These are phyloP conservation scores for Phytophthora pseudosyringae DNA, from an alignment of 352 stramenopile species.

Conservation along the genomic window DNA sequence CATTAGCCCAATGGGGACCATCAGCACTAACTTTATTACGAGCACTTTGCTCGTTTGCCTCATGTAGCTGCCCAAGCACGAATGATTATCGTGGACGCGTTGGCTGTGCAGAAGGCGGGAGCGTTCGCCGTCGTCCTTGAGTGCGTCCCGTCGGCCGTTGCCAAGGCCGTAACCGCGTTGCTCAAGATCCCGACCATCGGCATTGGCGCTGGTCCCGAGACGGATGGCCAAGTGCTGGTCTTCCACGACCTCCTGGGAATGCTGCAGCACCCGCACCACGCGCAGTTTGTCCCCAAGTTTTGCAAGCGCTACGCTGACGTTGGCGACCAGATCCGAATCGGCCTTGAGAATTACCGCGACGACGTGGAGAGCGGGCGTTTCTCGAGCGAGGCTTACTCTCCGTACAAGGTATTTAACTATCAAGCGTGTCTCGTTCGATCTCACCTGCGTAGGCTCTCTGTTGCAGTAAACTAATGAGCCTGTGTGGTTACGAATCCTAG, in stretches of 20 bases:
- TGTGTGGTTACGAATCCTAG: slow-evolving; percentile 32
- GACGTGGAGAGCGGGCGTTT: slow-evolving; percentile 97
- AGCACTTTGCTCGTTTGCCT: background rate
- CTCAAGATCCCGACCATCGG: slow-evolving; percentile 98
- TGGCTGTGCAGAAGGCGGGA: slow-evolving; percentile 95
- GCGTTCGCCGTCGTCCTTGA: slow-evolving; percentile 94
- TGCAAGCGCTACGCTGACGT: slow-evolving; percentile 98
- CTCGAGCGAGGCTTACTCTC: slow-evolving; percentile 93
- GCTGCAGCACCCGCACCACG: slow-evolving; percentile 98
- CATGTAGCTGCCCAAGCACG: slow-evolving; percentile 77
- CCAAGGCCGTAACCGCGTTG: slow-evolving; percentile 93
- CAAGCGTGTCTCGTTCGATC: background rate
- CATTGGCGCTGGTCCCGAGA: slow-evolving; percentile 95
- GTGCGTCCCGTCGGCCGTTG: slow-evolving; percentile 90
- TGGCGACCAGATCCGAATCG: slow-evolving; percentile 92
- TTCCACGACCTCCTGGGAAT: slow-evolving; percentile 99
- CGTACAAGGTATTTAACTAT: slow-evolving; percentile 88
- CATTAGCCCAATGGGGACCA: background rate
- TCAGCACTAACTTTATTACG: background rate
- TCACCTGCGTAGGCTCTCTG: background rate
- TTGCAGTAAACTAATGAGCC: background rate
- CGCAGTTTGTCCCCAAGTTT: slow-evolving; percentile 96
- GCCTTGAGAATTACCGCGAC: slow-evolving; percentile 95
- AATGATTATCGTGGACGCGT: slow-evolving; percentile 96
- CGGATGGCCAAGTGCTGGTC: slow-evolving; percentile 96